Percentiles rank a stretch among this genome's conserved stretches.
phyloP scores from a whole-genome alignment of 2,329 filamentous ascomycete genomes.

The Pyrenochaeta sp. region DNA sequence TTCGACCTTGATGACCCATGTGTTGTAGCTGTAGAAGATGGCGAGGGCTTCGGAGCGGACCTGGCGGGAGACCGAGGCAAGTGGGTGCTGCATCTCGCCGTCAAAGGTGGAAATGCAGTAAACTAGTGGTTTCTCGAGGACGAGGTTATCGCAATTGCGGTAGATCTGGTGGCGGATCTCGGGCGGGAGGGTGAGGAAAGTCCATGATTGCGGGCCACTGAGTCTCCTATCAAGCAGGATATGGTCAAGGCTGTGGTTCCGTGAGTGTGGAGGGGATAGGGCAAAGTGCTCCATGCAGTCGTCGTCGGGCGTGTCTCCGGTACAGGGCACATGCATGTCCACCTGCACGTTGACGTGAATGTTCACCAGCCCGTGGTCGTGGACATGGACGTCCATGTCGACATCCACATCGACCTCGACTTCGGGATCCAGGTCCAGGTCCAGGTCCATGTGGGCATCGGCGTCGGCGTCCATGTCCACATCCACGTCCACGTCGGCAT shows the following conservation, averaged over 20 bases:
- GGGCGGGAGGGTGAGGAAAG: slow-evolving; percentile 45
- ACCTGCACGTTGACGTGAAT: no score
- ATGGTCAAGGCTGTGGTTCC: slow-evolving; percentile 31
- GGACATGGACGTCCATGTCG: slow-evolving; percentile 31
- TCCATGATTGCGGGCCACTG: slow-evolving; percentile 20
- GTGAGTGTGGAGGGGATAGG: slow-evolving; percentile 31
- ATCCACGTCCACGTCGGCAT: slow-evolving; percentile 16
- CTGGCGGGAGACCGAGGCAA: slow-evolving; percentile 44
- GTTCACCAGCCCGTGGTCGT: no score
- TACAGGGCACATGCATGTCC: no score
- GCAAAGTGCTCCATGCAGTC: slow-evolving; percentile 40
- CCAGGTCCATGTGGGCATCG: slow-evolving; percentile 29
- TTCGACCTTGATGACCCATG: slow-evolving; percentile 50
- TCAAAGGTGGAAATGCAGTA: slow-evolving; percentile 51
- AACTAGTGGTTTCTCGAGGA: slow-evolving; percentile 45
- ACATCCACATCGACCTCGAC: no score
- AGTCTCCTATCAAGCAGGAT: slow-evolving; percentile 17
- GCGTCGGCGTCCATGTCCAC: slow-evolving; percentile 27
- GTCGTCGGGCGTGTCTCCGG: slow-evolving; percentile 21
- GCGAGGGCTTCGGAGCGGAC: slow-evolving; percentile 47
- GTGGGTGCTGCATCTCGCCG: slow-evolving; percentile 46
- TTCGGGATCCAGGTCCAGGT: slow-evolving; percentile 24
- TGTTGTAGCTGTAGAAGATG: slow-evolving; percentile 51
- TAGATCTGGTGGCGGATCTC: slow-evolving; percentile 50
- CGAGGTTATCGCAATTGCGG: slow-evolving; percentile 45